phyloP scores from a whole-genome alignment of 345 rosid genomes.

The Raphanus sativus region DNA sequence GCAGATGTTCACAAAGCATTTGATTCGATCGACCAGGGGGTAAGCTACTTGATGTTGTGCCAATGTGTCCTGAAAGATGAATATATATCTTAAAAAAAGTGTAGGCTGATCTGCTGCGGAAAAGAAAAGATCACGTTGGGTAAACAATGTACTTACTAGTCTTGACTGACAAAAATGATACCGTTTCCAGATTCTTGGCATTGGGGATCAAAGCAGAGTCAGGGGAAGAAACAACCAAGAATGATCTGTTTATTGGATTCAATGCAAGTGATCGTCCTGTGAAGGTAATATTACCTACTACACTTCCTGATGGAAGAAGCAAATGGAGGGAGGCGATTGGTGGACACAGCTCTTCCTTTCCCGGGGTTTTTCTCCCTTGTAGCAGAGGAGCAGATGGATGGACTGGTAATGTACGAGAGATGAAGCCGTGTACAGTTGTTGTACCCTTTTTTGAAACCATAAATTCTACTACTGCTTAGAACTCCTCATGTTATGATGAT shows the following conservation, averaged over 20 bases:
- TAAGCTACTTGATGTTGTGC: conserved; percentile 56
- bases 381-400: conserved; percentile 38
- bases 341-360: conserved; percentile 80
- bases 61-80: conserved; percentile 52
- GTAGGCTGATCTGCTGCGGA: too few species aligned
- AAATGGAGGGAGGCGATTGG: conserved; percentile 61
- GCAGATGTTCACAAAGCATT: conserved; percentile 87
- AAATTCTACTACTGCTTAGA: conserved; percentile 32
- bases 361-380: conserved; percentile 74
- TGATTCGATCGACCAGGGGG: conserved; percentile 76
- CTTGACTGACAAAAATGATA: conserved; percentile 44
- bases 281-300: conserved; percentile 53
- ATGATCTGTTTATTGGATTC: conserved; percentile 61
- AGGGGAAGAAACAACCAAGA: conserved; percentile 42
- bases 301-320: conserved; percentile 52
- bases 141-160: conserved; percentile 35
- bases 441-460: conserved; percentile 74
- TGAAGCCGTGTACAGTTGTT: conserved; percentile 68
- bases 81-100: conserved; percentile 51
- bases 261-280: conserved; percentile 54
- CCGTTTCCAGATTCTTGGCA: conserved; percentile 64
- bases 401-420: conserved; percentile 53
- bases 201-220: conserved; percentile 61
- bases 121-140: conserved; percentile 28
- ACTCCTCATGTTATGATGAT: neutral